Conservation (phyloP, 768 basidiomycete species). For the Pulveroboletus sp. region DNA sequence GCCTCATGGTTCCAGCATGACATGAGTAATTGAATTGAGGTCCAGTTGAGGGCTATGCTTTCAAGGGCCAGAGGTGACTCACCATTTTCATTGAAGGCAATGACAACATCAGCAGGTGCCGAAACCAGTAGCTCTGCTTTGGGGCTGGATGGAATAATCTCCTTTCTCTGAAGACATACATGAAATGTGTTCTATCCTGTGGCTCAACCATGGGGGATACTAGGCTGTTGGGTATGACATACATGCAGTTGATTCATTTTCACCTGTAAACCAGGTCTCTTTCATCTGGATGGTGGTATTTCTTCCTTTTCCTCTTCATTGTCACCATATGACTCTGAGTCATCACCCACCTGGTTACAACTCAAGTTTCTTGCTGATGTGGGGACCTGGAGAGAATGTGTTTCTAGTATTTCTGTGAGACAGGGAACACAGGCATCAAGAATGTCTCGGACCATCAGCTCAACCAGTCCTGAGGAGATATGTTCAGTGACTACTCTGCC, state of each 20-base stretch:
- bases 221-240: neutral
- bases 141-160: neutral
- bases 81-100: neutral
- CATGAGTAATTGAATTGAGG: neutral
- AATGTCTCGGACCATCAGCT: neutral
- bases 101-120: neutral
- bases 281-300: neutral
- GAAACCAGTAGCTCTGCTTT: neutral
- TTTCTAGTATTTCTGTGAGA: neutral
- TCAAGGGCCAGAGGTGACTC: neutral
- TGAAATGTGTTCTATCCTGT: neutral
- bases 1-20: neutral
- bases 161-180: neutral
- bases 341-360: too few relatives aligned
- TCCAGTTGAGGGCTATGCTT: neutral
- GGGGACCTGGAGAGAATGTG: too few relatives aligned
- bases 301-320: neutral
- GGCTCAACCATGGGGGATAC: neutral
- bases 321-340: neutral
- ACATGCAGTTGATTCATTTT: neutral
- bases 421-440: neutral
- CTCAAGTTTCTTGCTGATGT: neutral
- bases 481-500: neutral
- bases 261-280: neutral
- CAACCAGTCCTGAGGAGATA: neutral